Conservation (phyloP, 2,329 filamentous ascomycete species). For the Endoconidiophora laricicola region DNA sequence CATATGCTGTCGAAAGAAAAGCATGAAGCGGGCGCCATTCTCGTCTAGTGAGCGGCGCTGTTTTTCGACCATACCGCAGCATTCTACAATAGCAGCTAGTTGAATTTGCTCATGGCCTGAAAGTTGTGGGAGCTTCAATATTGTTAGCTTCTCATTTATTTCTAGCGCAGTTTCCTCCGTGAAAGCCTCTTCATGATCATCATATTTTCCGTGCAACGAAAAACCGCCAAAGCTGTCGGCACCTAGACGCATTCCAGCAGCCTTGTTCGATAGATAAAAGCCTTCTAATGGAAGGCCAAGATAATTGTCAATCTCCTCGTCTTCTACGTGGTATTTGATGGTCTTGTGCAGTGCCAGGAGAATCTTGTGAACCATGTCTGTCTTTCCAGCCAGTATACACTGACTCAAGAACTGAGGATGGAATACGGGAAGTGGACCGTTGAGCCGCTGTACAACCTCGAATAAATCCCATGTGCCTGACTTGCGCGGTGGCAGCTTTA, state of each 20-base stretch:
- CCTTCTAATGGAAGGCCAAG: conserved; percentile 47
- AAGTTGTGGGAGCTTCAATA: conserved; percentile 58
- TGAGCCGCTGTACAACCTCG: conserved; percentile 65
- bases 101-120: conserved; percentile 78
- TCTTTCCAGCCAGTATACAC: conserved; percentile 69
- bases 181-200: conserved; percentile 36
- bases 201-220: neutral
- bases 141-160: conserved; percentile 63
- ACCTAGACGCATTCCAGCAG: neutral
- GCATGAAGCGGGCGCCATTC: conserved; percentile 72
- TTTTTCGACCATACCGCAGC: conserved; percentile 66
- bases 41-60: conserved; percentile 80
- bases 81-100: conserved; percentile 70
- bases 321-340: conserved; percentile 69
- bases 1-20: conserved; percentile 72
- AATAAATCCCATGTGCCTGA: conserved; percentile 53
- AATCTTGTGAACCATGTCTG: conserved; percentile 51
- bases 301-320: conserved; percentile 64
- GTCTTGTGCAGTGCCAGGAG: conserved; percentile 56
- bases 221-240: conserved; percentile 8
- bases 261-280: conserved; percentile 28
- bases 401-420: conserved; percentile 84
- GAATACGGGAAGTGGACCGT: conserved; percentile 75
- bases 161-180: conserved; percentile 52
- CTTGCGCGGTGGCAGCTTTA: conserved; percentile 31